Base-by-base conservation (phyloP, 306 rosid species). In the Dryas octopetala region DNA sequence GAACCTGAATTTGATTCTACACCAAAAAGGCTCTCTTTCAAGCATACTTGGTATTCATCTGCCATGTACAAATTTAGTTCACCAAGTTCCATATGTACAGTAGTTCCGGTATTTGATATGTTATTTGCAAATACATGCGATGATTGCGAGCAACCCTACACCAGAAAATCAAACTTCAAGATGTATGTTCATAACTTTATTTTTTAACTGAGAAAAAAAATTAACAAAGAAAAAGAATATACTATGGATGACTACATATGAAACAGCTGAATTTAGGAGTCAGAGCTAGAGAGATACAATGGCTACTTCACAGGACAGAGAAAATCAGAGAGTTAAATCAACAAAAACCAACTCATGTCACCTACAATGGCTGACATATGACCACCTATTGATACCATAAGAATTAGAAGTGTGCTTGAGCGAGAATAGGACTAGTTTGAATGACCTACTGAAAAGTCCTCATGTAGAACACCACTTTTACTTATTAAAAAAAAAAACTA, bases 1-100 rank as follows among this genome's bases (percentile, higher is more conserved):
- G 98, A 89, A 73, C 96, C 98, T 68, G 91, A 92, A 88, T 88
- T 96, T 78, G 97, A 89, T 81, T 96, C 98, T 86, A 92, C 87
- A 1, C 91, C 88, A 69, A 95, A 92, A 85, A 84, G 85, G 79
- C 85, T 96, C 78, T 89, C 99, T 84, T 92, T 96, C 82, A 89
- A 83, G 87, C 91, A 86, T 76, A 90, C 96, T 80, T 90, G 97
- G 89, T 89, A 92, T 82, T 96, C 99, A 82, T 92, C 97, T 10
- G 97, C 88, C 92, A 92, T 78, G 80, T 90, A 89, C 72, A 96
- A 88, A 90, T 96, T 96, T 67, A 96, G 76, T 82, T 96, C 99
- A 70, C 98, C 99, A 70, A 96, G 93, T 76, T 96, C 99, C 86
- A 84, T 68, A 70, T 96, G 99, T 40, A 89, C 85, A 66, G 92